A percentile compares a stretch with the other conserved stretches of the same genome.
Conservation (phyloP, 1,284 basidiomycete genomes). For the Cryptococcus maquisensis region DNA sequence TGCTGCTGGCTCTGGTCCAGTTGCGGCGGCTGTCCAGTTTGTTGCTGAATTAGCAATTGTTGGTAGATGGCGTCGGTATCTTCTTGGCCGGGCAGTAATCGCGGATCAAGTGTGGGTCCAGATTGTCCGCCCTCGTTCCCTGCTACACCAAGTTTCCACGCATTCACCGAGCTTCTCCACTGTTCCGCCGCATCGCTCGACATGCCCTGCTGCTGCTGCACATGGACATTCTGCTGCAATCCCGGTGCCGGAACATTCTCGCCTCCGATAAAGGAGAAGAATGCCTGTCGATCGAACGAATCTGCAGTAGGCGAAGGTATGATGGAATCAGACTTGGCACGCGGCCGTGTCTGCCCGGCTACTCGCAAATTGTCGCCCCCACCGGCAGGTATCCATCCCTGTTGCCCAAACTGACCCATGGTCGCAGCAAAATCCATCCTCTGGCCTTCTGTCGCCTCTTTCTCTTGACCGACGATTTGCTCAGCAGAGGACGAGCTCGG, state of each 20-base stretch:
- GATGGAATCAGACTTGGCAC: conserved; percentile 45
- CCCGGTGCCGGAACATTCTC: not conserved
- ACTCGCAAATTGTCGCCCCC: conserved; percentile 2
- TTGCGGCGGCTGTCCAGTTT: conserved; percentile 4
- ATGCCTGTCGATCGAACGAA: conserved; percentile 35
- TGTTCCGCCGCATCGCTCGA: conserved; percentile 9
- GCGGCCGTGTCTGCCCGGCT: conserved; percentile 20
- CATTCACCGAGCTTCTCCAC: conserved; percentile 23
- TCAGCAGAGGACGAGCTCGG: conserved; percentile 5
- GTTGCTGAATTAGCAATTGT: conserved; percentile 7
- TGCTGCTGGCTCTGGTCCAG: conserved; percentile 15
- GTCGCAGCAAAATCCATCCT: conserved; percentile 16
- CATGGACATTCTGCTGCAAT: not conserved
- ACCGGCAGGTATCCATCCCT: conserved; percentile 5
- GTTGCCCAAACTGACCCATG: conserved; percentile 10
- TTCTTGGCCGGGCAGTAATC: conserved; percentile 29
- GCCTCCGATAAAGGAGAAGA: conserved; percentile 23
- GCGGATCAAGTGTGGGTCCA: conserved; percentile 35
- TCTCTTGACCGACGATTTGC: conserved; percentile 1
- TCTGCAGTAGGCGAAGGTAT: conserved; percentile 20
- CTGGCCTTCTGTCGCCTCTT: not conserved
- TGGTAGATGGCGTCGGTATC: conserved; percentile 5
- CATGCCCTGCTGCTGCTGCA: conserved; percentile 1
- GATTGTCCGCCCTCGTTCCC: conserved; percentile 4
- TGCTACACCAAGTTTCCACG: conserved; percentile 21